Conservation (phyloP, 345 rosid genomes). For the Heritiera fomes region DNA sequence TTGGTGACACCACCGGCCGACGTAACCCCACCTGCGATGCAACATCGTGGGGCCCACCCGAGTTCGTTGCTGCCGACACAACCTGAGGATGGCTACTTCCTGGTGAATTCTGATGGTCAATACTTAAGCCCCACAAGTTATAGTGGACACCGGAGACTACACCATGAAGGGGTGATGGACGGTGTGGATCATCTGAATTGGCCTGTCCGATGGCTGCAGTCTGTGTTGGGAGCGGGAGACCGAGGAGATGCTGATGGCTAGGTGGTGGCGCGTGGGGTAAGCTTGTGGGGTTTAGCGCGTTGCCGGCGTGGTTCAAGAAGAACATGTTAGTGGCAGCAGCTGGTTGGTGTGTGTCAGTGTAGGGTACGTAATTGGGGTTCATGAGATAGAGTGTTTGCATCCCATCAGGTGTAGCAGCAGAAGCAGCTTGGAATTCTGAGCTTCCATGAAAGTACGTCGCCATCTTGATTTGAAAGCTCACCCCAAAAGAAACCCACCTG, state of each 20-base stretch:
- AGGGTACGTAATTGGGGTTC: conserved; percentile 48
- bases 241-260: conserved; percentile 30
- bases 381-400: conserved; percentile 50
- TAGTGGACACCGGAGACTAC: conserved; percentile 29
- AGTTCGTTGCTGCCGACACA: conserved; percentile 14
- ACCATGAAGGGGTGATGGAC: conserved; percentile 30
- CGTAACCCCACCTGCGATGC: conserved; percentile 26
- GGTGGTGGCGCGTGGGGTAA: conserved; percentile 38
- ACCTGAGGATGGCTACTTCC: conserved; percentile 13
- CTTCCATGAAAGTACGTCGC: conserved; percentile 50
- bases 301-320: conserved; percentile 37
- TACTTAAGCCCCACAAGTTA: conserved; percentile 34
- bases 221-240: conserved; percentile 36
- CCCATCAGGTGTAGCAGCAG: conserved; percentile 21
- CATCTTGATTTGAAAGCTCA: conserved; percentile 27
- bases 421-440: conserved; percentile 45
- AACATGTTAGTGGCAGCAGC: conserved; percentile 23
- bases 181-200: conserved; percentile 27
- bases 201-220: conserved; percentile 9
- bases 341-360: conserved; percentile 35
- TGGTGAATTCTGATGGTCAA: conserved; percentile 27
- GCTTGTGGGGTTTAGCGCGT: conserved; percentile 21
- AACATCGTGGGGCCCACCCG: conserved; percentile 15
- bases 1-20: conserved; percentile 26
- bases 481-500: background rate